Evolutionary conservation across 2,329 filamentous ascomycete species (phyloP).

Genomic region (Cytospora schulzeri): DNA sequence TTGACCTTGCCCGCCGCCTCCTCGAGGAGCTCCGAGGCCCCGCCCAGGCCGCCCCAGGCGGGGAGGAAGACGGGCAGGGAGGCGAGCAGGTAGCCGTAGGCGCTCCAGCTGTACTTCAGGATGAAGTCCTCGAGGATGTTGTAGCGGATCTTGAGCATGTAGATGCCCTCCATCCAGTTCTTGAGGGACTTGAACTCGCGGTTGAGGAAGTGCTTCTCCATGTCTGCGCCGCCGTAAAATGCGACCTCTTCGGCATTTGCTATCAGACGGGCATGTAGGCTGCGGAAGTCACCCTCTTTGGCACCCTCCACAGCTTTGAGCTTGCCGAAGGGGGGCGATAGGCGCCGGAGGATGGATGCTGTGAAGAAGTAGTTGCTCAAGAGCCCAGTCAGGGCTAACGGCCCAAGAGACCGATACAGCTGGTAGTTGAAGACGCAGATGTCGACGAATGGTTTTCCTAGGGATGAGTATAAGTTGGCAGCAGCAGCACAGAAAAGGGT

Average conservation of each 20-base stretch:
- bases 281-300: conserved; percentile 93
- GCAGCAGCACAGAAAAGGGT: conserved; percentile 94
- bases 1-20: conserved; percentile 47
- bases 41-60: conserved; percentile 85
- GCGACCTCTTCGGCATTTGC: conserved; percentile 97
- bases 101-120: conserved; percentile 97
- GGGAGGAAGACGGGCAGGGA: conserved; percentile 93
- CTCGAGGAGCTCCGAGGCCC: conserved; percentile 66
- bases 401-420: conserved; percentile 86
- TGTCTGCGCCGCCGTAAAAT: conserved; percentile 94
- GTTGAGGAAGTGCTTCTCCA: conserved; percentile 91
- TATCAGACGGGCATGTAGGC: conserved; percentile 86
- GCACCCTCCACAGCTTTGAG: conserved; percentile 94
- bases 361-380: conserved; percentile 93
- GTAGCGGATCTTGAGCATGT: conserved; percentile 95
- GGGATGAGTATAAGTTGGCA: conserved; percentile 88
- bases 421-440: conserved; percentile 98
- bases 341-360: conserved; percentile 80
- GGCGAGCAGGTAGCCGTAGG: conserved; percentile 91
- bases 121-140: conserved; percentile 99
- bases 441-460: conserved; percentile 98
- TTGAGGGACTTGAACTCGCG: conserved; percentile 91
- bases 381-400: conserved; percentile 81
- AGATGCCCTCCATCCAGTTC: conserved; percentile 97
- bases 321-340: conserved; percentile 96